Evolutionary conservation across 306 rosid species (phyloP), one percentile per base, ranked within the genome.

Genomic region (Sesbania bispinosa): DNA sequence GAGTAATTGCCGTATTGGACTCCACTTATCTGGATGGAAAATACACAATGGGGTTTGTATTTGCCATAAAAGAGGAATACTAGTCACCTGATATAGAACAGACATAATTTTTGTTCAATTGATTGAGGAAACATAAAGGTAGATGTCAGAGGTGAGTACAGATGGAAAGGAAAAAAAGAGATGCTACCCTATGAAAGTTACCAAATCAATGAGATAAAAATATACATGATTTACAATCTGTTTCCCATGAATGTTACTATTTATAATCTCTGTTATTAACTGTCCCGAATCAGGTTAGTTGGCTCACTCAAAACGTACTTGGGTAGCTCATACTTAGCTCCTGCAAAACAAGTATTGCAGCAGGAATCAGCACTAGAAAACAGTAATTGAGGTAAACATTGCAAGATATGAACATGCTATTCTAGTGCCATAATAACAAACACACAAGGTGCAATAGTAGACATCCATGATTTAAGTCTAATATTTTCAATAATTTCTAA

Each of bases 231-330:
- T 79, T 84, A 85, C 98, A 88, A 39, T 87, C 87, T 77, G 80
- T 63, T 81, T 78, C 69, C 79, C 80, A 71, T 80, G 64, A 83
- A 67, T 77, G 74, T 43, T 63, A 69, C 69, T 73, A 43, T 71
- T 61, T 75, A 33, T 81, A 65, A 18, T 77, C 85, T 76, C 83
- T 73, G 41, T 64, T 68, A 67, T 84, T 67, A 88, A 81, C 69
- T 71, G 47, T 95, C 96, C 29, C 68, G 90, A 71, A 95, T 95
- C 88, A 91, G 62, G 90, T 95, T 95, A 78, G 96, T 89, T 32
- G 99, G 99, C 84, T 95, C 99, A 36, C 97, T 95, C 93, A 95
- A 81, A 65, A 95, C 99, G 60, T 95, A 91, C 87, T 89, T 95
- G 19, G 99, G 99, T 39, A 95, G 86, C 60, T 95, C 99, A 42